phyloP scores from a whole-genome alignment of 441 rosid species.

The Flueggea neowawraea region DNA sequence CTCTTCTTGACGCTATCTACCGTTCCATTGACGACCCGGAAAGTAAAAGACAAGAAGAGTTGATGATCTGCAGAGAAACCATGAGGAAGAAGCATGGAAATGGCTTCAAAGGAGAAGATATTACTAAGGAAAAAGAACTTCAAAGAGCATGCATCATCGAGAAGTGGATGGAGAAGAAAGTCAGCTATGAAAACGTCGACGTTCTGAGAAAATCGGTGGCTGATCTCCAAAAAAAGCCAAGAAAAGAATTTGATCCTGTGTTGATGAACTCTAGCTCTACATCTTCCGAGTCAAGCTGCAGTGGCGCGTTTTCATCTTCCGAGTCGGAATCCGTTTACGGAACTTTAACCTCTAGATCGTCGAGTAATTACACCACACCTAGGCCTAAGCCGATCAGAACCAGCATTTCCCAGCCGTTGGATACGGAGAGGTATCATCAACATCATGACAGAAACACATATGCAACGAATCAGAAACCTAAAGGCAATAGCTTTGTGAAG shows the following conservation, averaged over 20 bases:
- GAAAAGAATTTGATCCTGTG: slow-evolving; percentile 26
- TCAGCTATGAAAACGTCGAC: slow-evolving; percentile 21
- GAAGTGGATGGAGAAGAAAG: slow-evolving; percentile 32
- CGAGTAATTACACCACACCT: slow-evolving; percentile 36
- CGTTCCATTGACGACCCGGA: slow-evolving; percentile 70
- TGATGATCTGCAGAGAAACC: slow-evolving; percentile 21
- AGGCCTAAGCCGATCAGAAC: slow-evolving; percentile 57
- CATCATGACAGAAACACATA: slow-evolving; percentile 32
- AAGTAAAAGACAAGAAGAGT: slow-evolving; percentile 19
- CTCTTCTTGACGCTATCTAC: slow-evolving; percentile 87
- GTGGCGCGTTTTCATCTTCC: slow-evolving; percentile 69
- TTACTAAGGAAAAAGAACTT: slow-evolving; percentile 3
- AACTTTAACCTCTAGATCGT: slow-evolving; percentile 20
- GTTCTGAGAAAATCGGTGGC: slow-evolving; percentile 44
- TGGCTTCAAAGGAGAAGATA: slow-evolving; percentile 28
- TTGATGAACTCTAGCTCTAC: slow-evolving; percentile 61
- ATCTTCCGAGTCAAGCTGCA: slow-evolving; percentile 73
- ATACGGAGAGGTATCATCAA: slow-evolving; percentile 9
- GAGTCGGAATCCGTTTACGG: slow-evolving; percentile 54
- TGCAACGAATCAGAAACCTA: slow-evolving; percentile 30
- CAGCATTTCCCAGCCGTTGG: slow-evolving; percentile 23
- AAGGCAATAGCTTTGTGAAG: slow-evolving; percentile 39
- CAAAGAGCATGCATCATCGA: slow-evolving; percentile 23
- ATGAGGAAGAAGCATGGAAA: slow-evolving; percentile 33
- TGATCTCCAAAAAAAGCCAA: slow-evolving; percentile 27